Conservation (phyloP, 2,329 filamentous ascomycete species). For the Aurifilum marmelostoma region DNA sequence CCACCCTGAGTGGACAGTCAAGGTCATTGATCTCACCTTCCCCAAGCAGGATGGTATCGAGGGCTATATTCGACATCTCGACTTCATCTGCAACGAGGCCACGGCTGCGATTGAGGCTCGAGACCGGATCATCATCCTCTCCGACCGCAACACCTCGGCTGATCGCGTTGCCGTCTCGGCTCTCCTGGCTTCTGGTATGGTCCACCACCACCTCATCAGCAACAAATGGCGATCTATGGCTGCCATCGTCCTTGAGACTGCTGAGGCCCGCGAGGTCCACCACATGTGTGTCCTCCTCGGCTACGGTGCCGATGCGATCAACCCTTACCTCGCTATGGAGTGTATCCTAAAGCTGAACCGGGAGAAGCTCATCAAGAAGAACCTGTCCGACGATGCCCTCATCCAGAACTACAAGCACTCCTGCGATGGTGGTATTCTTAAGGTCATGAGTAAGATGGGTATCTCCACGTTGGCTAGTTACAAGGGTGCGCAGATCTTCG, state of each 20-base stretch:
- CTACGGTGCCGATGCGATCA: conserved; percentile 92
- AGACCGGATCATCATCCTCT: conserved; percentile 85
- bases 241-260: conserved; percentile 87
- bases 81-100: conserved; percentile 83
- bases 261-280: conserved; percentile 94
- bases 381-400: conserved; percentile 77
- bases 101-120: conserved; percentile 81
- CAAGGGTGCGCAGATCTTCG: conserved; percentile 98
- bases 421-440: conserved; percentile 92
- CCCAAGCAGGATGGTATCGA: conserved; percentile 80
- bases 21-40: conserved; percentile 91
- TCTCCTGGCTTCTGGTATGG: conserved; percentile 86
- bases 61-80: conserved; percentile 85
- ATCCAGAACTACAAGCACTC: conserved; percentile 98
- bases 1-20: conserved; percentile 82
- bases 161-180: conserved; percentile 86
- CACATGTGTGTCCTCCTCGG: conserved; percentile 98
- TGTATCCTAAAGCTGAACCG: conserved; percentile 96
- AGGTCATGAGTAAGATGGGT: conserved; percentile 99
- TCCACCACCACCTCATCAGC: conserved; percentile 91
- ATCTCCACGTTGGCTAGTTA: conserved; percentile 95
- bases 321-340: conserved; percentile 94
- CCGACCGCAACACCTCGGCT: conserved; percentile 81
- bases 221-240: conserved; percentile 94
- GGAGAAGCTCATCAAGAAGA: conserved; percentile 90